Conservation (phyloP, 2,329 filamentous ascomycete species). For the Aspergillus proliferans region DNA sequence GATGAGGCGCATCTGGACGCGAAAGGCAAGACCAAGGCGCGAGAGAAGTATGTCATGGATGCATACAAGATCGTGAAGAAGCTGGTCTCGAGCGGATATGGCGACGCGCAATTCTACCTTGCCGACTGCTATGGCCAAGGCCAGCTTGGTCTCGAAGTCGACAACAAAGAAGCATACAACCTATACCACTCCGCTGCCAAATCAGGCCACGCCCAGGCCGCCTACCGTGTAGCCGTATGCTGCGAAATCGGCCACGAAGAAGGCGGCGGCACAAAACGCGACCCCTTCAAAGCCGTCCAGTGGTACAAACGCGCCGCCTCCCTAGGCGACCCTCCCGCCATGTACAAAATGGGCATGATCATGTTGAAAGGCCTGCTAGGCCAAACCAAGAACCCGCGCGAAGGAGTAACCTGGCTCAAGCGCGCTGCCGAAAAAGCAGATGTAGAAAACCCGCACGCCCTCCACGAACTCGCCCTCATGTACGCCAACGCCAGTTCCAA, state of each 20-base stretch:
- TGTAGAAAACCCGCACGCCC: conserved; percentile 82
- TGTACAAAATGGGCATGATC: conserved; percentile 99
- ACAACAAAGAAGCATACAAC: conserved; percentile 87
- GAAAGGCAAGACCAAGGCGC: conserved; percentile 55
- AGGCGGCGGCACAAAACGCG: conserved; percentile 83
- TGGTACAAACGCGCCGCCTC: conserved; percentile 95
- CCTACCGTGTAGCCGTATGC: conserved; percentile 92
- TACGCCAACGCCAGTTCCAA: conserved; percentile 54
- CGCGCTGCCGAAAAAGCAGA: conserved; percentile 84
- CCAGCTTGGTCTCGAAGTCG: conserved; percentile 67
- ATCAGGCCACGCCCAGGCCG: conserved; percentile 73
- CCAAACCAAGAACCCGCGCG: conserved; percentile 71
- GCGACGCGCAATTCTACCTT: conserved; percentile 87
- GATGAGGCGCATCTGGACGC: conserved; percentile 67
- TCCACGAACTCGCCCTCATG: conserved; percentile 73
- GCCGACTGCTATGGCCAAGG: conserved; percentile 86
- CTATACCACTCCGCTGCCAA: conserved; percentile 94
- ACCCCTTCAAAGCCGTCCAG: conserved; percentile 89
- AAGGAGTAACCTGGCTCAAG: conserved; percentile 89
- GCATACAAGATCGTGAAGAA: conserved; percentile 91
- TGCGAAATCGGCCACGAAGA: conserved; percentile 95
- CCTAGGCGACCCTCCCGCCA: conserved; percentile 82
- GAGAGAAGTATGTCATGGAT: conserved; percentile 78
- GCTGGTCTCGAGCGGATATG: conserved; percentile 63
- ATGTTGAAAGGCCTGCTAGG: conserved; percentile 88